Evolutionary conservation across 202 grass and related monocot species (phyloP), one percentile per base, ranked within the genome.

Genomic region (Carex sylvatica): DNA sequence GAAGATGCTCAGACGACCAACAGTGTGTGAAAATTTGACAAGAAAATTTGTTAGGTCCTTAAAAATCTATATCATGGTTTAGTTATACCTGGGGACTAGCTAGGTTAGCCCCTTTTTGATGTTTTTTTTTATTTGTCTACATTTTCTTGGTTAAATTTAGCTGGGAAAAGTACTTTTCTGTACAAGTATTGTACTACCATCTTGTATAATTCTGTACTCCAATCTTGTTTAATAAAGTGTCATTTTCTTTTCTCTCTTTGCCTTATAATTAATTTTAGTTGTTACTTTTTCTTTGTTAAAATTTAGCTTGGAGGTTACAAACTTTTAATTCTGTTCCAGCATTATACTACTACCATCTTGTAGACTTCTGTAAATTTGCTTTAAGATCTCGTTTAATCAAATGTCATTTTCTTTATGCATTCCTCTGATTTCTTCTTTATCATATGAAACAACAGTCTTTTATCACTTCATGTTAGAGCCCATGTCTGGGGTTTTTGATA

Each of bases 11-110:
- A 40, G 38, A 40, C 0, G 55, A 6, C 23, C 15, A 5, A 55
- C 65, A 20, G 12, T 69, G 80, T 55, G 28, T 82, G 63, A 82
- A 81, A 74, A 54, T 31, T 53, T 74, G 38, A n/a, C n/a, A n/a
- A n/a, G 63, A 82, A 81, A 74, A 54, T 31, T 53, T 74, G 38
- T 71, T 71, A 71, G 68, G 40, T 49, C 68, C 19, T 42, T 65
- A 6, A 5, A 36, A 65, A 65, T 65, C 47, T 46, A 47, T 74
- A 53, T 54, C 46, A 49, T 73, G 70, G 4, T 51, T 73, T 49
- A 73, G 20, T 53, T 74, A 74, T 74, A 52, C 70, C 19, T 14
- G 70, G 20, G 22, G 65, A 68, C 28, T 47, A 19, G 68, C 68
- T 46, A 71, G 68, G 40, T 4, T 66, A 24, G 42, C 11, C n/a